Percentiles rank a stretch among this genome's conserved stretches.
These are phyloP conservation scores for Fusarium piperis DNA, from an alignment of 2,329 filamentous ascomycete species.

Conservation along the genomic window DNA sequence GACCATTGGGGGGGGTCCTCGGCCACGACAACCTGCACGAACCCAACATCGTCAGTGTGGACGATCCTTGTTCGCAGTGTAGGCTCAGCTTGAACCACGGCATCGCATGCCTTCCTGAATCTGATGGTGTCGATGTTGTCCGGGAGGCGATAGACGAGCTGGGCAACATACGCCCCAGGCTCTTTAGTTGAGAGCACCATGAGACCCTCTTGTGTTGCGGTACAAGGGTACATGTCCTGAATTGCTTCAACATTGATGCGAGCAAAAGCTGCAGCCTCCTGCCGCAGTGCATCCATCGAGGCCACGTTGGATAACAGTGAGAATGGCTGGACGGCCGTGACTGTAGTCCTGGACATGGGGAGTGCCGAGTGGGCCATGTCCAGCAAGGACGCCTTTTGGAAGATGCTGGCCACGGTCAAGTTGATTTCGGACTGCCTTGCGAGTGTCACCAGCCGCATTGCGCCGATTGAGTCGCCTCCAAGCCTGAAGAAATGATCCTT, in stretches of 20 bases:
- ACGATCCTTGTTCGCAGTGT: slow-evolving; percentile 34
- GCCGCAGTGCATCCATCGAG: neutral
- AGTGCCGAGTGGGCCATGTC: slow-evolving; percentile 34
- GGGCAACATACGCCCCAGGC: slow-evolving; percentile 32
- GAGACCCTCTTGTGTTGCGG: slow-evolving; percentile 34
- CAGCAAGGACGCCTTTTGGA: slow-evolving; percentile 41
- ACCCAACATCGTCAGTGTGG: slow-evolving; percentile 21
- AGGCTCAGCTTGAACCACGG: slow-evolving; percentile 12
- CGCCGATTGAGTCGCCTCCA: slow-evolving; percentile 49
- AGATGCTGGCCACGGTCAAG: slow-evolving; percentile 57
- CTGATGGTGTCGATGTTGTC: neutral
- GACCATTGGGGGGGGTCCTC: slow-evolving; percentile 25
- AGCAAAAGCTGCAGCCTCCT: neutral
- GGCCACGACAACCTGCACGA: slow-evolving; percentile 28
- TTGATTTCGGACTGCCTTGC: slow-evolving; percentile 50
- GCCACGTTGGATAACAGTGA: slow-evolving; percentile 7
- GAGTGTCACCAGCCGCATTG: slow-evolving; percentile 40
- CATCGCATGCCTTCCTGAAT: slow-evolving; percentile 30
- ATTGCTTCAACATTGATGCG: neutral
- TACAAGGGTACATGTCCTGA: slow-evolving; percentile 33
- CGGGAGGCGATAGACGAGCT: slow-evolving; percentile 29
- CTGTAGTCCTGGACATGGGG: slow-evolving; percentile 5
- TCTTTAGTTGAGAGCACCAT: slow-evolving; percentile 33
- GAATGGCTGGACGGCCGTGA: slow-evolving; percentile 1
- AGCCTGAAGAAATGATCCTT: slow-evolving; percentile 56